Base-by-base conservation (phyloP, 768 basidiomycete species). In the Auriscalpium vulgare region DNA sequence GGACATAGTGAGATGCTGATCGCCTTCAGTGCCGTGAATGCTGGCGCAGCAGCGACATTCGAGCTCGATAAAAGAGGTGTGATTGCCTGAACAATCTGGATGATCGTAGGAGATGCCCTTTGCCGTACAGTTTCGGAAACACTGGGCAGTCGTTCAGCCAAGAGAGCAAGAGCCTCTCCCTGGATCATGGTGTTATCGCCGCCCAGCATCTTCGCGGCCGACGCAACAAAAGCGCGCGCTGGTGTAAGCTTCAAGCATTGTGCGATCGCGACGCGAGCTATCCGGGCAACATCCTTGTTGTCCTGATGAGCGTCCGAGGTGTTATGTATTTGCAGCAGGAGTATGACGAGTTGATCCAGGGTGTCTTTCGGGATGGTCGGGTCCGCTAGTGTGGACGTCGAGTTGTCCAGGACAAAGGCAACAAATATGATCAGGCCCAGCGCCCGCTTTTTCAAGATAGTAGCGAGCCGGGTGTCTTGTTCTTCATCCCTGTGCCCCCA, bases 401-500 rank as follows among this genome's bases (percentile, higher is more conserved):
- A 55, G 9, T 65, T 60, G 56, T 77, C 76, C 53, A 85, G 63
- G 17, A 80, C 78, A 50, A 74, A 70, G 10, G 82, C 79, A 51
- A 82, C 76, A 62, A 91, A 88, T 4, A 79, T 65, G 16, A 93
- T 69, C 3, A 93, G 76, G 3, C 87, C 77, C 54, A 86, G 80
- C 21, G 87, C 81, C 59, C 87, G 80, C 44, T 83, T 81, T 58
- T 75, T 83, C 48, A 78, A 62, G 2, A 74, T 65, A 3, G 74
- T 73, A 16, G 76, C 69, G 2, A 72, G 61, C 10, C 82, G 73
- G 23, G 67, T 68, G 0, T 76, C 68, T 37, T 80, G 78, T 23
- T 87, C 87, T 17, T 80, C 84, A 55, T 87, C 83, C 13, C 85
- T 87, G 53, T 14, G 19, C 23, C 17, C 47, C 17, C 47, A 43